phyloP scores from a whole-genome alignment of 2,329 filamentous ascomycete species.

The Trichoderma endophyticum region DNA sequence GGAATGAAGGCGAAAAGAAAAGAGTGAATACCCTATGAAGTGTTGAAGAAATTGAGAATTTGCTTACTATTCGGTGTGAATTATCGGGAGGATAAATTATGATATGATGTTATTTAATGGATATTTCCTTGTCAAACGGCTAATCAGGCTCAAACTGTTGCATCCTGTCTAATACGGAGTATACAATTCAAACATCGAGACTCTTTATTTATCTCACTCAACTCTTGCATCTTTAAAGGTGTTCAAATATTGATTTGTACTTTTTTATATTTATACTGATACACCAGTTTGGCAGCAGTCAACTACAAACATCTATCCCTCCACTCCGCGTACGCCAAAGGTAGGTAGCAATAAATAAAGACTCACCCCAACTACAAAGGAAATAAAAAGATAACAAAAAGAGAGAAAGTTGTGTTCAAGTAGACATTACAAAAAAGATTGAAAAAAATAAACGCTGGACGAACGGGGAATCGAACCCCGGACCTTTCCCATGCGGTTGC shows the following conservation, averaged over 20 bases:
- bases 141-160: background rate
- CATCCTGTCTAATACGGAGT: background rate
- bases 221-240: background rate
- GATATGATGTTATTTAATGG: background rate
- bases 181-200: background rate
- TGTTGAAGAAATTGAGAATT: background rate
- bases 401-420: background rate
- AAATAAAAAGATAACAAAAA: background rate
- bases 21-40: background rate
- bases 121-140: background rate
- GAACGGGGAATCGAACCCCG: slow-evolving; percentile 23
- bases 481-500: slow-evolving; percentile 18
- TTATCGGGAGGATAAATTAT: background rate
- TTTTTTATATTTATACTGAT: background rate
- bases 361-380: background rate
- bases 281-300: background rate
- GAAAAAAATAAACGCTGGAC: slow-evolving; percentile 13
- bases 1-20: background rate
- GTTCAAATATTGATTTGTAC: background rate
- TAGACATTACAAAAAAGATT: background rate
- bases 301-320: background rate
- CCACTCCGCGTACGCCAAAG: background rate
- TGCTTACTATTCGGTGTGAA: background rate
- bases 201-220: background rate
- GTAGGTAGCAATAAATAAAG: background rate